A percentile compares a stretch with the other conserved stretches of the same genome.
phyloP scores from a whole-genome alignment of 1,284 basidiomycete genomes.

The Rugosomyces carneus region DNA sequence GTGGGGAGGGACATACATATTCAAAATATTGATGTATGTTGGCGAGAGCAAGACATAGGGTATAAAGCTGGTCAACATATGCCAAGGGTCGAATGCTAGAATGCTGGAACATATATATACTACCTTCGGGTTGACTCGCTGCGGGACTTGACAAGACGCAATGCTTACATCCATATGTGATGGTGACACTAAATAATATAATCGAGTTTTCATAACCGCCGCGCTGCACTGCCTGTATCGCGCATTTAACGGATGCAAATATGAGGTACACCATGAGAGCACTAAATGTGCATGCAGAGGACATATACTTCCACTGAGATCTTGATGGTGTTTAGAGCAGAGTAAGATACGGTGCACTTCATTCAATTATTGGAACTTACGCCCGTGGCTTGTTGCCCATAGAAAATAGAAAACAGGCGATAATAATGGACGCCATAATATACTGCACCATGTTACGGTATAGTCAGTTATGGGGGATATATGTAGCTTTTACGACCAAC shows the following conservation, averaged over 20 bases:
- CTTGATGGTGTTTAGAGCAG: constrained; percentile 34
- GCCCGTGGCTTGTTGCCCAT: constrained; percentile 96
- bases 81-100: constrained; percentile 92
- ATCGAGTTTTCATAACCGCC: constrained; percentile 60
- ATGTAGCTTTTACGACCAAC: constrained; percentile 27
- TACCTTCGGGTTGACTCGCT: constrained; percentile 18
- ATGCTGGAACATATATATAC: constrained; percentile 75
- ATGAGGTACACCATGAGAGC: constrained; percentile 80
- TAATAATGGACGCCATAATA: constrained; percentile 76
- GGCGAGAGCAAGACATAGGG: constrained; percentile 87
- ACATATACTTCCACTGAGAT: constrained; percentile 81
- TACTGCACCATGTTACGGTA: constrained; percentile 51
- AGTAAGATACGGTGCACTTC: not conserved
- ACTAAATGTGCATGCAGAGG: constrained; percentile 73
- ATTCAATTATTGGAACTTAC: too few relatives aligned
- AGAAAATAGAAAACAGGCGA: constrained; percentile 89
- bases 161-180: constrained; percentile 79
- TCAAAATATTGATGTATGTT: constrained; percentile 85
- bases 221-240: constrained; percentile 61
- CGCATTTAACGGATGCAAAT: constrained; percentile 70
- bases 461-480: constrained; percentile 2
- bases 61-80: constrained; percentile 85
- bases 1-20: constrained; percentile 50
- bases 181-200: constrained; percentile 80
- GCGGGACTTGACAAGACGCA: not conserved